Evolutionary conservation across 108 stramenopile genomes (phyloP).

Genomic region (Nitzschia sp.): DNA sequence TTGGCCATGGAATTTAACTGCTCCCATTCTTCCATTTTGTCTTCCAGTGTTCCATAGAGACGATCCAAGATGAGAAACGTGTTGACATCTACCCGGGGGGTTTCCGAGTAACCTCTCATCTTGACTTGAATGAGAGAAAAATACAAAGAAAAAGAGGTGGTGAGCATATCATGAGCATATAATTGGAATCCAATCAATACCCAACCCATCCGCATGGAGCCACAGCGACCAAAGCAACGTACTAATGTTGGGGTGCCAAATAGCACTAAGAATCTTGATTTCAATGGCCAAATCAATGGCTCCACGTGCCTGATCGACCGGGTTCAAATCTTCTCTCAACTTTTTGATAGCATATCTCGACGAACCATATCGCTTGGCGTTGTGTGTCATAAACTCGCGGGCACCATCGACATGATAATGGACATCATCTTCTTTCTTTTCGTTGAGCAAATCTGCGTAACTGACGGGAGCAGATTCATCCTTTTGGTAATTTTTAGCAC

Average conservation of each 20-base stretch:
- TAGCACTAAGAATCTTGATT: constrained; percentile 52
- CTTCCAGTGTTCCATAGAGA: constrained; percentile 66
- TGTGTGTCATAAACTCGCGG: constrained; percentile 31
- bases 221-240: no score
- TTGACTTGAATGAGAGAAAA: constrained; percentile 32
- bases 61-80: constrained; percentile 66
- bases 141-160: not conserved
- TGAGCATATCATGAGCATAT: not conserved
- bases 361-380: constrained; percentile 52
- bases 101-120: constrained; percentile 35
- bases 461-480: not conserved
- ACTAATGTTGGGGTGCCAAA: constrained; percentile 63
- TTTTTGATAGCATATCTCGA: constrained; percentile 76
- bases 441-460: not conserved
- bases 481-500: not conserved
- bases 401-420: constrained; percentile 52
- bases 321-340: constrained; percentile 47
- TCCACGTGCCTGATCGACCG: constrained; percentile 50
- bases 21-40: constrained; percentile 56
- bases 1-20: constrained; percentile 13
- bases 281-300: constrained; percentile 75
- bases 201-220: no score
- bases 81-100: constrained; percentile 18
- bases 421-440: constrained; percentile 22
- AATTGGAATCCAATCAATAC: no score